Evolutionary conservation across 1,284 basidiomycete genomes (phyloP), one percentile per base, ranked within the genome.

Genomic region (Sanghuangporus sanghuang): DNA sequence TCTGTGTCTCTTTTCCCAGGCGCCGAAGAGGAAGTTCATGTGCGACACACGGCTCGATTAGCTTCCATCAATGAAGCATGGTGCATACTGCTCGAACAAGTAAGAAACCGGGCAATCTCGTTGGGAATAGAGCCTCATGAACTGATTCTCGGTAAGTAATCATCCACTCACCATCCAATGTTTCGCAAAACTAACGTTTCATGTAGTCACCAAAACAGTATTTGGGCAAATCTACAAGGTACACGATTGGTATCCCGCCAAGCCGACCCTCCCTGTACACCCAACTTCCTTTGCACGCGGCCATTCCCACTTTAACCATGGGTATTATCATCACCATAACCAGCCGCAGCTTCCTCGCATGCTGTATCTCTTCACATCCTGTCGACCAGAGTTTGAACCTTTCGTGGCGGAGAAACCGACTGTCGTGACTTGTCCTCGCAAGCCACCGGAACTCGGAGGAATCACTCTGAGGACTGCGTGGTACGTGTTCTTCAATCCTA

Each of bases 111-210:
- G 8, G 77, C 77, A 0, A 61, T 69, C 16, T 67, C 71, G 35
- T 72, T 75, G 61, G 70, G 69, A n/a, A 70, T 81, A 32, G 66
- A 73, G 64, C 79, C 80, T 0, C 76, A 81, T 64, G 75, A 81
- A 3, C 62, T 83, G 6, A 76, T 82, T 21, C 71, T 83, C 7
- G 74, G 81, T 83, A 40, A 21, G 75, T 68, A 36, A 18, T 38
- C 57, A 11, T n/a, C 5, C 32, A 9, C n/a, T 36, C 48, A 35
- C 42, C 23, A 3, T 35, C 16, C 49, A 27, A 23, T 46, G n/a
- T 7, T 12, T 36, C 21, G 23, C 36, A 46, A 23, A 58, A 21
- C 46, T 61, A 16, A 38, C 50, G 16, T 16, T 16, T 46, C 56
- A 46, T 46, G 14, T 46, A 79, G 78, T 79, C 2, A 78, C 76